These are phyloP conservation scores for Halophytophthora polymorphica DNA, from an alignment of 352 stramenopile genomes.

Conservation along the genomic window DNA sequence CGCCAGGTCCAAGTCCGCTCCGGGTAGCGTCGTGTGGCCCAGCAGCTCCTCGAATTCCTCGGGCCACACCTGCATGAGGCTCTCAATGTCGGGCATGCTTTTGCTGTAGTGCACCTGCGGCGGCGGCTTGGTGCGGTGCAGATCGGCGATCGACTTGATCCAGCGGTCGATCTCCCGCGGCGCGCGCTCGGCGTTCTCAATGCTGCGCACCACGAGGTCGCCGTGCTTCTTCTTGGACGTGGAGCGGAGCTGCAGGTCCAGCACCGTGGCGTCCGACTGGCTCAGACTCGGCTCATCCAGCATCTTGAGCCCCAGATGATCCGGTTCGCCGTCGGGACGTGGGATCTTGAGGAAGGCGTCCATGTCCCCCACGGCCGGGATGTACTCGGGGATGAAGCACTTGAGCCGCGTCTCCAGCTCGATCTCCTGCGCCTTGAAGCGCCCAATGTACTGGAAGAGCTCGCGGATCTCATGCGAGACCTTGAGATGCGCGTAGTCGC, in stretches of 20 bases:
- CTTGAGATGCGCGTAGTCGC: constrained; percentile 85
- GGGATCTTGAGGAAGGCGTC: constrained; percentile 96
- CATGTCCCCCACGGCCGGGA: constrained; percentile 95
- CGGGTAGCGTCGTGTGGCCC: constrained; percentile 64
- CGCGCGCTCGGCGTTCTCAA: constrained; percentile 93
- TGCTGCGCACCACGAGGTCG: constrained; percentile 90
- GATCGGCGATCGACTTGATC: constrained; percentile 94
- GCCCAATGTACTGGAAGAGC: constrained; percentile 92
- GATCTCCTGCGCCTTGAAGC: constrained; percentile 95
- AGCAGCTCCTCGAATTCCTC: constrained; percentile 85
- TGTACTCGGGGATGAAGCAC: constrained; percentile 96
- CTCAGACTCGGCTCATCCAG: constrained; percentile 91
- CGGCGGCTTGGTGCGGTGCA: constrained; percentile 92
- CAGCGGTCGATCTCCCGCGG: constrained; percentile 93
- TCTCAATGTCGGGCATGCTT: constrained; percentile 94
- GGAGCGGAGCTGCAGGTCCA: constrained; percentile 93
- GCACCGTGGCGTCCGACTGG: constrained; percentile 93
- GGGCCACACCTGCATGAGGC: constrained; percentile 91
- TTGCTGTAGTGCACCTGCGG: constrained; percentile 92
- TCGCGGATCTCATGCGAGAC: constrained; percentile 89
- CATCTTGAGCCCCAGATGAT: constrained; percentile 92
- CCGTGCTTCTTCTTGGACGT: constrained; percentile 94
- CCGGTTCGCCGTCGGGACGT: constrained; percentile 85
- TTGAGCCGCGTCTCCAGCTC: constrained; percentile 94
- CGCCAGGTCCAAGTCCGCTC: constrained; percentile 87